Base-by-base conservation (phyloP, 108 stramenopile genomes). In the Bacterosira constricta region DNA sequence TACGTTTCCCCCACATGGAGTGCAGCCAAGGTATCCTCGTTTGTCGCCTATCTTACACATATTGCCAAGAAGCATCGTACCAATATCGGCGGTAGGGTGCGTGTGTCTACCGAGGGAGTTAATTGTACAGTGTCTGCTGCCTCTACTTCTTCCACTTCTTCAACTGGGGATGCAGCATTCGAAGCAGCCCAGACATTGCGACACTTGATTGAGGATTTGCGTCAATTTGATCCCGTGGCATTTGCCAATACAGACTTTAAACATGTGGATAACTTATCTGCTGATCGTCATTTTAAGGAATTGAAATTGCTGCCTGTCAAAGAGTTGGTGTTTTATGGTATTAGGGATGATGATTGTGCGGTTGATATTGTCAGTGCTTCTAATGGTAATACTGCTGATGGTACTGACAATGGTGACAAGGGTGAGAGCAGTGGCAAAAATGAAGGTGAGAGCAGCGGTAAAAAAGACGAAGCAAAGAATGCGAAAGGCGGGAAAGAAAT, bases 291-390 rank as follows among this genome's bases (percentile, higher is more conserved):
- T 54, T 97, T 97, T 64, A 92, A 87, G 66, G 90, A 96, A 35
- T 51, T 95, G 66, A 97, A 90, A 50, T 68, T 97, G 13, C 64
- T 96, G 9, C 96, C 96, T 1, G 93, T 96, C 5, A 86, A 91
- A 37, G 96, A 97, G 64, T 77, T 97, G 31, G 96, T 97, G 7
- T 92, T 88, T 76, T 97, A 97, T 82, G 94, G 91, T 20, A 77
- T 97, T 31, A 32, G 65, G 7, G 82, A 90, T 20, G 77, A 71
- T 8, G 85, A 79, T 15, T 84, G 86, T 49, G 79, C 82, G n/a
- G 26, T 20, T 32, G 9, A 11, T 21, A 27, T 10, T 52, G 39
- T 20, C 15, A 34, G 26, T 31, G 23, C 23, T 10, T 23, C 6
- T 12, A 21, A 39, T 39, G 23, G 8, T 18, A 36, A 3, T 18